Conservation (phyloP, 169 alveolate species). For the Plasmodium sp. region DNA sequence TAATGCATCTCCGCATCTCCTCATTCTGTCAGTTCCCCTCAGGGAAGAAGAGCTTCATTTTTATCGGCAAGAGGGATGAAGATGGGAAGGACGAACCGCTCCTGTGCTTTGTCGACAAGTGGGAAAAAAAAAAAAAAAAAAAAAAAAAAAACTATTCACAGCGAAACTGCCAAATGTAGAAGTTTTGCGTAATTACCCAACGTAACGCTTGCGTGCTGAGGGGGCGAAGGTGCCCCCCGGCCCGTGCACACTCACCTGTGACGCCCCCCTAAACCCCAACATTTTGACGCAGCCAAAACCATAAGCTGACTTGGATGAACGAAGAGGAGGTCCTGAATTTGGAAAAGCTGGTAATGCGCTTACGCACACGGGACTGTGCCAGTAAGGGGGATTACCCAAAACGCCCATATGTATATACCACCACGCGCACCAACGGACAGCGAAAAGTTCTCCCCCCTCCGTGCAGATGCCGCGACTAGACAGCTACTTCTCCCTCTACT, state of each 20-base stretch:
- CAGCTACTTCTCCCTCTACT: slow-evolving; percentile 54
- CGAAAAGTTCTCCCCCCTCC: background rate
- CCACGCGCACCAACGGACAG: background rate
- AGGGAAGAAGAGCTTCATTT: slow-evolving; percentile 84
- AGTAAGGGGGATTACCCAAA: background rate
- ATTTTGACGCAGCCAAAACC: background rate
- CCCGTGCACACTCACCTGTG: background rate
- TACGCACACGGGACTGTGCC: background rate
- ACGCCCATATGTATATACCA: background rate
- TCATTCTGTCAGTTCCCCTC: slow-evolving; percentile 79
- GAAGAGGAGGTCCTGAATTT: background rate
- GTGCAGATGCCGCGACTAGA: slow-evolving; percentile 66
- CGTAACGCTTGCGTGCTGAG: background rate
- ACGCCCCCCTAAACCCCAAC: background rate
- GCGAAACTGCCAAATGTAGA: background rate
- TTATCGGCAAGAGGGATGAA: slow-evolving; percentile 85
- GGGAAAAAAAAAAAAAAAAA: background rate
- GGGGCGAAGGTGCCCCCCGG: background rate
- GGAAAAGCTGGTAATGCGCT: background rate
- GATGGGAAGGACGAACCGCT: slow-evolving; percentile 87
- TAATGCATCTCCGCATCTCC: background rate
- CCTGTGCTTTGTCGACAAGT: slow-evolving; percentile 85
- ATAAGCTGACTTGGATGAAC: slow-evolving; percentile 6
- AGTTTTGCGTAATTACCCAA: background rate
- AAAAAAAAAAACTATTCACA: background rate